phyloP scores from a whole-genome alignment of 805 yeast genomes.

The Cyberlindnera japonica region DNA sequence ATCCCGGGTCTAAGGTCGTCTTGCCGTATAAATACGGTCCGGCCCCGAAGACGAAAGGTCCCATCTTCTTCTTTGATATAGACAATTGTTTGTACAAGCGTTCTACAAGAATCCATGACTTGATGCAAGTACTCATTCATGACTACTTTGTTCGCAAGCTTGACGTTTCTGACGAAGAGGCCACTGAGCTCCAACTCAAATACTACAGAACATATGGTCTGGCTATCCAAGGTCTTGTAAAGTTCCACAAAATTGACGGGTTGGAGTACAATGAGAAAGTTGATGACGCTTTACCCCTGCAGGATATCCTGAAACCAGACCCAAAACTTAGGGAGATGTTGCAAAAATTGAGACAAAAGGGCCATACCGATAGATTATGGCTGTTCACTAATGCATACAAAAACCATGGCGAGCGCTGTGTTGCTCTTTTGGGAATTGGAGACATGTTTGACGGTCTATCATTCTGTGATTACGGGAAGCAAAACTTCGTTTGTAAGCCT shows the following conservation, averaged over 20 bases:
- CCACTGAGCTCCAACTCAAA: constrained; percentile 61
- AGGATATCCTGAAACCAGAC: constrained; percentile 67
- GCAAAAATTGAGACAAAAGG: constrained; percentile 36
- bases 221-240: constrained; percentile 84
- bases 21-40: constrained; percentile 27
- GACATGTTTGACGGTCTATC: constrained; percentile 93
- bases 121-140: constrained; percentile 86
- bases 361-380: constrained; percentile 75
- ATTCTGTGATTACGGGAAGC: constrained; percentile 72
- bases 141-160: constrained; percentile 69
- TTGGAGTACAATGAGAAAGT: constrained; percentile 83
- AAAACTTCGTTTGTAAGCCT: constrained; percentile 85
- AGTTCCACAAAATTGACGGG: constrained; percentile 70
- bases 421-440: constrained; percentile 79
- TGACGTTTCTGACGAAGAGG: constrained; percentile 64
- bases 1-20: constrained; percentile 32
- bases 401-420: constrained; percentile 81
- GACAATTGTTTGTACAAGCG: constrained; percentile 87
- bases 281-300: constrained; percentile 89
- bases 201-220: constrained; percentile 88
- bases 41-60: constrained; percentile 30
- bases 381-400: constrained; percentile 91
- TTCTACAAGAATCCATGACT: constrained; percentile 70
- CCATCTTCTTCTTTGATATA: constrained; percentile 79
- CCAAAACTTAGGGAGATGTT: constrained; percentile 50